Evolutionary conservation across 352 stramenopile species (phyloP).

Genomic region (Globisporangium ultimum): DNA sequence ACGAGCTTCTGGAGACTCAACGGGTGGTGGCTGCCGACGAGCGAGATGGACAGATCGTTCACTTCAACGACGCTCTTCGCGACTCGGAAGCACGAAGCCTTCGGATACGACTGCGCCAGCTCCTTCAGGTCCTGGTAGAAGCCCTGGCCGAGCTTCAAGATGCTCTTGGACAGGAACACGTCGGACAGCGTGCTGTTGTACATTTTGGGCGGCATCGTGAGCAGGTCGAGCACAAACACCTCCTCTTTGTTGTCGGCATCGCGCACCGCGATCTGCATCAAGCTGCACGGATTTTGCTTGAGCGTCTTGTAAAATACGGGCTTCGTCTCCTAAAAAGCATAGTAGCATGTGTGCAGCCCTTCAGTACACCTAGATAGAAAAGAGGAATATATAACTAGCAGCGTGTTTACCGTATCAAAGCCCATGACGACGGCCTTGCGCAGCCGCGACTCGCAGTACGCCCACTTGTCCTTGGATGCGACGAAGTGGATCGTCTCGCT

Average conservation of each 20-base stretch:
- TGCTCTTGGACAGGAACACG: conserved; percentile 60
- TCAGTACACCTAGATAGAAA: background rate
- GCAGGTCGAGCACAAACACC: conserved; percentile 73
- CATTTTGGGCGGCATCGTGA: conserved; percentile 44
- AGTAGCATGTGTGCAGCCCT: background rate
- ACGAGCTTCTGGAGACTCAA: conserved; percentile 79
- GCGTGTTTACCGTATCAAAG: conserved; percentile 60
- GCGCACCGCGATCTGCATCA: conserved; percentile 68
- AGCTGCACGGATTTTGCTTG: conserved; percentile 37
- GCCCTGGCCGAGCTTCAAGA: conserved; percentile 67
- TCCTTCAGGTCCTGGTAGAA: conserved; percentile 66
- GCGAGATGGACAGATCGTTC: conserved; percentile 65
- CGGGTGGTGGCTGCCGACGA: conserved; percentile 40
- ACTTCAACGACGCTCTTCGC: conserved; percentile 68
- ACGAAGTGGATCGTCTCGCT: conserved; percentile 49
- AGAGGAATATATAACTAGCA: conserved; percentile 3
- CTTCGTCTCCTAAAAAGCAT: conserved; percentile 54
- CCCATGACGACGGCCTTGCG: conserved; percentile 49
- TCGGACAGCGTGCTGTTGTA: conserved; percentile 58
- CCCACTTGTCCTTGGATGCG: conserved; percentile 36
- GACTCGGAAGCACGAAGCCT: conserved; percentile 64
- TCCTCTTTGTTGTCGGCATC: conserved; percentile 45
- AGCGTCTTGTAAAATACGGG: conserved; percentile 44
- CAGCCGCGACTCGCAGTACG: conserved; percentile 44
- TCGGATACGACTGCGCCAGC: conserved; percentile 53